Evolutionary conservation across 768 basidiomycete genomes (phyloP).

Genomic region (Boletus subcaerulescens): DNA sequence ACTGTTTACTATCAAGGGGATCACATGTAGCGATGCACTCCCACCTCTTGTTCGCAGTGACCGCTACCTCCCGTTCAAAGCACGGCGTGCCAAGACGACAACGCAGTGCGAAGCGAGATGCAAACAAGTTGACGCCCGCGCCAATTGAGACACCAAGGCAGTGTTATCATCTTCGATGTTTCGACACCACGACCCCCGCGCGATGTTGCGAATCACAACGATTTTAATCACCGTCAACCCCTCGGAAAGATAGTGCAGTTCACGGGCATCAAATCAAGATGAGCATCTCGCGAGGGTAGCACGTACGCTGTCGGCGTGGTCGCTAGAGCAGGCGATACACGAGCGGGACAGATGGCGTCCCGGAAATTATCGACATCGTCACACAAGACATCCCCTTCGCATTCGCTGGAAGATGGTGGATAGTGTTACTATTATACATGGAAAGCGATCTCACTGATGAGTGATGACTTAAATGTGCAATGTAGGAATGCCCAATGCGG

Average conservation of each 20-base stretch:
- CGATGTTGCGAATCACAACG: neutral
- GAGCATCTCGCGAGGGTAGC: neutral
- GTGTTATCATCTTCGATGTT: neutral
- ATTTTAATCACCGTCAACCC: conserved; percentile 9
- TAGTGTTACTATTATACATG: conserved; percentile 24
- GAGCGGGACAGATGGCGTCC: neutral
- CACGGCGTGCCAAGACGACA: neutral
- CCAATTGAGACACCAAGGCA: neutral
- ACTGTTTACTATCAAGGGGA: no score
- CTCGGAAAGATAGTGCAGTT: neutral
- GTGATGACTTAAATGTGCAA: conserved; percentile 24
- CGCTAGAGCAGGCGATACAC: no score
- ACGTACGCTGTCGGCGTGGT: neutral
- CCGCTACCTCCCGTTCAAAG: neutral
- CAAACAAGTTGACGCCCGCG: neutral
- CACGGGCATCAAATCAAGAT: neutral
- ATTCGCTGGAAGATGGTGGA: conserved; percentile 4
- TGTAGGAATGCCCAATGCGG: conserved; percentile 21
- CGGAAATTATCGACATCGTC: neutral
- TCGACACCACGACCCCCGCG: neutral
- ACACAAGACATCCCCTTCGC: neutral
- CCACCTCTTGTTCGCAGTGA: neutral
- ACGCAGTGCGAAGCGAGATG: neutral
- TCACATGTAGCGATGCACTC: neutral
- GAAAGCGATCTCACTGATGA: conserved; percentile 16